Percentiles rank a stretch among this genome's conserved stretches.
These are phyloP conservation scores for Nissolia schottii DNA, from an alignment of 306 rosid genomes.

Conservation along the genomic window DNA sequence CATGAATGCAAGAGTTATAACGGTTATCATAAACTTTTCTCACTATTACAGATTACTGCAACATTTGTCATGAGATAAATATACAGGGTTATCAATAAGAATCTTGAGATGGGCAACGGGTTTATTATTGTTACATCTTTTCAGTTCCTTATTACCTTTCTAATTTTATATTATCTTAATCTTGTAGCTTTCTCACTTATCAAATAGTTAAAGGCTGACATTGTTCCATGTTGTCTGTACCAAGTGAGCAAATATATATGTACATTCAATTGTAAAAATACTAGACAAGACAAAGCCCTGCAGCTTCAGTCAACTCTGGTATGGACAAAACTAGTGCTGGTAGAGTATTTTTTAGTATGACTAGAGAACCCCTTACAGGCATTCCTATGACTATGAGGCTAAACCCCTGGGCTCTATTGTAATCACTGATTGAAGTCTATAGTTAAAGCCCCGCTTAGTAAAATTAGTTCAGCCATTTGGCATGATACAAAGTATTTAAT, in stretches of 20 bases:
- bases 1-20: background rate
- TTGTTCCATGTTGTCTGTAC: background rate
- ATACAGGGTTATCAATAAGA: background rate
- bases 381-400: background rate
- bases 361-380: background rate
- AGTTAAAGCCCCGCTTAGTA: background rate
- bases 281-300: background rate
- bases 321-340: background rate
- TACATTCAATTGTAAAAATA: background rate
- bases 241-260: constrained; percentile 3
- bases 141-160: background rate
- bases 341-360: background rate
- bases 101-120: background rate
- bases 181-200: background rate
- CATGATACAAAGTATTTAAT: background rate
- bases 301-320: background rate
- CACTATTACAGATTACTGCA: background rate
- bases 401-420: background rate
- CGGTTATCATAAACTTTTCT: background rate
- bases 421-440: background rate
- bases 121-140: background rate
- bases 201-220: background rate
- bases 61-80: background rate
- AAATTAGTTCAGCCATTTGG: background rate
- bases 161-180: too few relatives aligned